Evolutionary conservation across 768 basidiomycete species (phyloP).

Genomic region (Pholiota molesta): DNA sequence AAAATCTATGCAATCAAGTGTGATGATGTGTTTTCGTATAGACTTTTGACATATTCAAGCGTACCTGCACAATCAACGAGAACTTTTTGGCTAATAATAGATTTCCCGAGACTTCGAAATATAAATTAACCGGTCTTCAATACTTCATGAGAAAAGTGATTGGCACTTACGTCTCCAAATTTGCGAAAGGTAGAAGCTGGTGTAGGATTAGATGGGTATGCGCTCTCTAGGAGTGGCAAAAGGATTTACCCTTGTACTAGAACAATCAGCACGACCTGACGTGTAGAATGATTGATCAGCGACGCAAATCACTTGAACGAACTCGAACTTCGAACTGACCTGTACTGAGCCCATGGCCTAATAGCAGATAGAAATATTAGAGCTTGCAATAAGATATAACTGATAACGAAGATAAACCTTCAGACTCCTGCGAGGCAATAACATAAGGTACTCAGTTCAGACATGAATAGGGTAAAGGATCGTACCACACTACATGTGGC

Average conservation of each 20-base stretch:
- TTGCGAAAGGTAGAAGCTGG: constrained; percentile 33
- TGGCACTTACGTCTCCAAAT: constrained; percentile 32
- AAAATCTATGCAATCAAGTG: constrained; percentile 19
- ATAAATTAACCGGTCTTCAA: background rate
- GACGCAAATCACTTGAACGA: background rate
- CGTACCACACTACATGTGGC: constrained; percentile 28
- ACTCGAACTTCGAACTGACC: constrained; percentile 10
- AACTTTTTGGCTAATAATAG: constrained; percentile 11
- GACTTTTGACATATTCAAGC: background rate
- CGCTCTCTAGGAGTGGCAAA: background rate
- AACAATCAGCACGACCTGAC: constrained; percentile 28
- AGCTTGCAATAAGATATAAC: background rate
- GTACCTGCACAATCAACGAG: constrained; percentile 8
- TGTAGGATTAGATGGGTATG: background rate
- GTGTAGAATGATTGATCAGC: background rate
- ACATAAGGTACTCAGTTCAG: background rate
- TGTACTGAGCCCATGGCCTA: constrained; percentile 27
- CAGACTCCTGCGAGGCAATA: constrained; percentile 28
- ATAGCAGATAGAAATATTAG: constrained; percentile 2
- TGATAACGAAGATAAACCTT: constrained; percentile 22
- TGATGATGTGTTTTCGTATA: background rate
- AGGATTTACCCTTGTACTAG: constrained; percentile 32
- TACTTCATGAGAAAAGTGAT: background rate
- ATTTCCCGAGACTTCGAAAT: constrained; percentile 10
- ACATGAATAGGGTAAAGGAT: background rate